Base-by-base conservation (phyloP, 2,329 filamentous ascomycete genomes). In the Microdochium bolleyi region DNA sequence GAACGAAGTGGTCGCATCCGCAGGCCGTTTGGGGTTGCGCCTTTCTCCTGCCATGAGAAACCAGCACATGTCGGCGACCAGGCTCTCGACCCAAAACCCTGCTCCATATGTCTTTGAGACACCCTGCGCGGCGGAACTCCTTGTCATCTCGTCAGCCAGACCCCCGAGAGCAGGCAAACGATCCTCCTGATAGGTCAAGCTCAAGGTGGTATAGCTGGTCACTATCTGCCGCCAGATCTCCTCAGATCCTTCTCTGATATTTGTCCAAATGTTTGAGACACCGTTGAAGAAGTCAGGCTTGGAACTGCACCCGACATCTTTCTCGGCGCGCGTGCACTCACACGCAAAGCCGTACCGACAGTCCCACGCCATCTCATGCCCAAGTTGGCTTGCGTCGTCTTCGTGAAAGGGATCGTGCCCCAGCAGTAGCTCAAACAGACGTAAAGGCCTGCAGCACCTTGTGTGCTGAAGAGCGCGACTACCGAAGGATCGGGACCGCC, bases 371-470 rank as follows among this genome's bases (percentile, higher is more conserved):
- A 56, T 27, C 50, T 56, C 54, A 1, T 48, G 24, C 3, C 10
- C 22, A 53, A 27, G 22, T 55, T 60, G 8, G 46, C 27, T 5
- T 44, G 41, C 8, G 41, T 55, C 2, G 49, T 57, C 51, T 58
- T 25, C 27, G 3, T 51, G 30, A 54, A 51, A 14, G 22, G 52
- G 24, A 51, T 52, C 22, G 4, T 14, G 10, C 55, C 55, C 55
- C 55, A 55, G 50, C 53, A 34, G 32, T 54, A 53, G 25, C 55
- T 56, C 3, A 56, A 41, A 11, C 41, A 46, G 21, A 46, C 19
- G 22, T 46, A 46, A 21, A 5, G 41, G 3, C 41, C 41, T 19
- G 16, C 19, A 19, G 41, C 41, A 22, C 41, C 41, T 22, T 22
- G 16, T 8, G 3, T 22, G 9, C 22, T 19, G 41, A 3, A 5